These are phyloP conservation scores for Tetrahymena borealis DNA, from an alignment of 73 alveolate species.

Conservation along the genomic window DNA sequence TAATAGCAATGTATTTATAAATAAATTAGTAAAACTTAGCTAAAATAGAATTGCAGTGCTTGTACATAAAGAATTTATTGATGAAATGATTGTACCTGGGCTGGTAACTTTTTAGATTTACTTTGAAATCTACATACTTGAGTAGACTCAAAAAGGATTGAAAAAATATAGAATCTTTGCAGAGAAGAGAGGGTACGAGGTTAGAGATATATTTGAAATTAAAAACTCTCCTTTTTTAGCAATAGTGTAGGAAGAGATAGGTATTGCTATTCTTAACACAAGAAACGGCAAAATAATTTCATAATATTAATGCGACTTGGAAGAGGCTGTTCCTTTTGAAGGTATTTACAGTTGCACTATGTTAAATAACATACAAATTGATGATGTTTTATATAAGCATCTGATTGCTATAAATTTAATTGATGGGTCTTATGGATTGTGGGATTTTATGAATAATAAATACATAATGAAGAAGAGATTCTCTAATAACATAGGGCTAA, in stretches of 20 bases:
- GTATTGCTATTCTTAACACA: background rate
- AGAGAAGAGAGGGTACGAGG: background rate
- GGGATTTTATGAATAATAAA: background rate
- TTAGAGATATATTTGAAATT: background rate
- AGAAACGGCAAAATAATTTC: background rate
- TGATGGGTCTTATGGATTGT: background rate
- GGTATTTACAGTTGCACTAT: background rate
- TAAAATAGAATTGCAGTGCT: background rate
- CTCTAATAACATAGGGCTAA: background rate
- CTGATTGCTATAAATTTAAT: background rate
- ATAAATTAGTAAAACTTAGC: background rate
- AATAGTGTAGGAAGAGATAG: background rate
- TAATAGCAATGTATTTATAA: background rate
- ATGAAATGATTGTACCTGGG: background rate
- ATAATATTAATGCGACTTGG: background rate
- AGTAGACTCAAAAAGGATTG: background rate
- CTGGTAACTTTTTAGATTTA: background rate
- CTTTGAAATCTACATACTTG: background rate
- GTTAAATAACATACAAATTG: background rate
- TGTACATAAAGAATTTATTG: background rate
- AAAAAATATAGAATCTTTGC: background rate
- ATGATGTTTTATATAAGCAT: background rate
- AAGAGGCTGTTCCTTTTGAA: background rate
- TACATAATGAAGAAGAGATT: background rate
- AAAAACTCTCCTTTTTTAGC: background rate